Evolutionary conservation across 1,284 basidiomycete genomes (phyloP), one percentile per base, ranked within the genome.

Genomic region (Neotropicomus parvogracilis): DNA sequence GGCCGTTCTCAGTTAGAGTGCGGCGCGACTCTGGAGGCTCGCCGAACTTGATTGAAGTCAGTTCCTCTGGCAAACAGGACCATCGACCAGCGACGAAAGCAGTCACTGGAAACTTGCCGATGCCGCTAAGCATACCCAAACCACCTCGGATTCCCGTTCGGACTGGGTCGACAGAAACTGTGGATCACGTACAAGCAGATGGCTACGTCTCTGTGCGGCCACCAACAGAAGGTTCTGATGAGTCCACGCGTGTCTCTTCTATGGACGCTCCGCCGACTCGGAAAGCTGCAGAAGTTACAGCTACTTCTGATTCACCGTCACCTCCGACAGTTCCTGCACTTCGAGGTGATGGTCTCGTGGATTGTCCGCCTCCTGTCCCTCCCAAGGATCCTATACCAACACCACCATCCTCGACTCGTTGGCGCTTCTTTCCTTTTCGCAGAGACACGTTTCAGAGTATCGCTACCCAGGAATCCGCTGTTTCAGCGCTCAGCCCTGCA

Each of bases 341-440:
- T 33, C 52, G 35, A 19, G 53, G 34, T 21, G 64, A 67, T 27
- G 42, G 44, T 20, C 42, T 40, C 12, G 27, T 32, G 13, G 64
- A 68, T 6, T 44, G 19, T 17, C 64, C 55, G 46, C 51, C 59
- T 40, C 52, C 54, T 46, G 40, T 62, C 40, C 56, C 65, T 20
- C 65, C 70, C n/a, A 69, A 68, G 48, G 68, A 68, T 52, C 46
- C 51, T 34, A 40, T 56, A 31, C 57, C 57, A n/a, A 54, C 56
- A 17, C 61, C 56, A 10, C 58, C 62, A 31, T 50, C 63, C 11
- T 59, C 67, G n/a, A 70, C 62, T 35, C 71, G 74, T n/a, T 81
- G 81, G 81, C 74, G 76, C 9, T 79, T 85, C 54, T 66, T 83
- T 5, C 79, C 81, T 0, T 85, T 71, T 65, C 76, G 51, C 66